Conservation (phyloP, 2,329 filamentous ascomycete species). For the Berkeleyomyces basicola region DNA sequence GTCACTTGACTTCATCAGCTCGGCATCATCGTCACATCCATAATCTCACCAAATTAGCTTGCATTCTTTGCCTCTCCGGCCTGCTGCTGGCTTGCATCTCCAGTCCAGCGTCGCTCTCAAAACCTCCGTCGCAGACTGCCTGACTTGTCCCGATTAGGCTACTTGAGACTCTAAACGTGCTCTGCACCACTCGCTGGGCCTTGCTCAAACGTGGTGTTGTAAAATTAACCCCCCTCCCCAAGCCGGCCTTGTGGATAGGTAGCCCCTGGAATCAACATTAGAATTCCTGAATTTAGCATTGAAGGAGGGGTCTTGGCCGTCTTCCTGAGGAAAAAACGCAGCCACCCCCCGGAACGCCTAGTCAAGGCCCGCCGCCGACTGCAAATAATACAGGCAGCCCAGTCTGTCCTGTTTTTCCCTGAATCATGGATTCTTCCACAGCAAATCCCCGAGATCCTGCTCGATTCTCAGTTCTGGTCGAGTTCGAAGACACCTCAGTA, state of each 20-base stretch:
- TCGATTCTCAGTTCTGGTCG: slow-evolving; percentile 12
- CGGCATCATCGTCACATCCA: not conserved
- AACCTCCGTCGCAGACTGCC: not conserved
- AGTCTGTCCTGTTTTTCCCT: slow-evolving; percentile 3
- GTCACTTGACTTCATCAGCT: not conserved
- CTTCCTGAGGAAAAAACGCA: slow-evolving; percentile 5
- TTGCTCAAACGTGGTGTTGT: not conserved
- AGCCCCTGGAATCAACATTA: slow-evolving; percentile 6
- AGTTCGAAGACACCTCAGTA: slow-evolving; percentile 9
- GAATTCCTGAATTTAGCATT: slow-evolving; percentile 6
- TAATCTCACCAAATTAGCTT: not conserved
- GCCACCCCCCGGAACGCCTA: not conserved
- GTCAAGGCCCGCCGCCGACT: not conserved
- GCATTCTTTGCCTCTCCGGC: not conserved
- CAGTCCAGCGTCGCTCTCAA: not conserved
- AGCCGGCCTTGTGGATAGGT: slow-evolving; percentile 1
- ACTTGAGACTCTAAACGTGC: not conserved
- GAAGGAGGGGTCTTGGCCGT: slow-evolving; percentile 12
- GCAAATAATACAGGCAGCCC: slow-evolving; percentile 7
- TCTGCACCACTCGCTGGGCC: not conserved
- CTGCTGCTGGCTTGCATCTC: not conserved
- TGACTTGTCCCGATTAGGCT: slow-evolving; percentile 2
- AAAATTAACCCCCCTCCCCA: slow-evolving; percentile 2
- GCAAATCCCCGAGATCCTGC: slow-evolving; percentile 8
- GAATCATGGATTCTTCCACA: slow-evolving; percentile 7